Conservation (phyloP, 208 protist genomes). For the Crithidia thermophila region DNA sequence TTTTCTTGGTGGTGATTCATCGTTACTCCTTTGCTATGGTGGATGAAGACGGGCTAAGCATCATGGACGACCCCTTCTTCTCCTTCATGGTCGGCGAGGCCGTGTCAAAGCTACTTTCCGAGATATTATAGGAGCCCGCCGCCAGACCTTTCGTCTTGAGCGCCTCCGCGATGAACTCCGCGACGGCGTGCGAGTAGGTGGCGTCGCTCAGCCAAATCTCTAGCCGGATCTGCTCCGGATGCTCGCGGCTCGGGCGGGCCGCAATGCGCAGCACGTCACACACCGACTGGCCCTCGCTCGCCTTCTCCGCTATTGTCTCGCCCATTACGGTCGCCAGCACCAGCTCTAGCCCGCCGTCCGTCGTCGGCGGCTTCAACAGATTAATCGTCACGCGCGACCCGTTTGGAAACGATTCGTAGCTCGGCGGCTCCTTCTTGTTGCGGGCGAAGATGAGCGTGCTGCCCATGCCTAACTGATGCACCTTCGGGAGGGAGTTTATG, state of each 20-base stretch:
- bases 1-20: neutral
- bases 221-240: conserved; percentile 69
- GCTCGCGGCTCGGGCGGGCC: conserved; percentile 63
- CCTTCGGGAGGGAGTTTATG: conserved; percentile 86
- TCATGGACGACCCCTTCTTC: conserved; percentile 10
- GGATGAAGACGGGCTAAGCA: conserved; percentile 3
- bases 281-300: conserved; percentile 56
- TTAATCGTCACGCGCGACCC: conserved; percentile 81
- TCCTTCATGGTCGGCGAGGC: conserved; percentile 35
- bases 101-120: conserved; percentile 60
- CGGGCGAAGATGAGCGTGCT: conserved; percentile 86
- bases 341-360: conserved; percentile 67
- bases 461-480: conserved; percentile 80
- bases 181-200: conserved; percentile 53
- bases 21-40: conserved; percentile 13
- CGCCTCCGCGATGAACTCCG: conserved; percentile 46
- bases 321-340: conserved; percentile 78
- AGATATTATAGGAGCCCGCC: conserved; percentile 55
- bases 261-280: conserved; percentile 88
- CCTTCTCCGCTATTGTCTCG: conserved; percentile 62
- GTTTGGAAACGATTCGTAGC: conserved; percentile 88
- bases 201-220: conserved; percentile 90
- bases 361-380: conserved; percentile 59
- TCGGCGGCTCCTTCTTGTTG: conserved; percentile 81
- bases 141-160: conserved; percentile 55